A percentile compares a stretch with the other conserved stretches of the same genome.
These are phyloP conservation scores for Areca catechu DNA, from an alignment of 176 grass and related monocot genomes.

Conservation along the genomic window DNA sequence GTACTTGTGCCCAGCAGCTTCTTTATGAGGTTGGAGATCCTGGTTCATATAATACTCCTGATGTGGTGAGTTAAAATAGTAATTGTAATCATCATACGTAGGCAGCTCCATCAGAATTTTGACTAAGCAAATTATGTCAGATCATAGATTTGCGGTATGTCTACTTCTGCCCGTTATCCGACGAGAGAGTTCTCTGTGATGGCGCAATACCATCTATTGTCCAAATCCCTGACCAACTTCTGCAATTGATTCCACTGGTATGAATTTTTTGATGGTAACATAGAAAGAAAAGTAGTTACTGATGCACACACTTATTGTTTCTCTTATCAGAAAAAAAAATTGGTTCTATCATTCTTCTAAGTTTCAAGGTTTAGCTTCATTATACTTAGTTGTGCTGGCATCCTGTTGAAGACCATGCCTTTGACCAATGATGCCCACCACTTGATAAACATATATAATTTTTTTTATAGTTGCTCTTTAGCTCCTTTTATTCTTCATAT, in stretches of 20 bases:
- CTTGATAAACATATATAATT: too few relatives aligned
- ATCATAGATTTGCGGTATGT: conserved; percentile 71
- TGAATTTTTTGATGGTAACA: conserved; percentile 21
- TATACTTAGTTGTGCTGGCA: too few relatives aligned
- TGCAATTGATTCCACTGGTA: conserved; percentile 66
- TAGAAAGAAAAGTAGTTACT: too few relatives aligned
- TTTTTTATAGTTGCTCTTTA: too few relatives aligned
- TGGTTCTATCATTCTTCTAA: too few relatives aligned
- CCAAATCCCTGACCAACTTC: conserved; percentile 53
- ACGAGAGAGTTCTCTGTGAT: conserved; percentile 54
- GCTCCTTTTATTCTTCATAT: too few relatives aligned
- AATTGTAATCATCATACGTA: conserved; percentile 6
- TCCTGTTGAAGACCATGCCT: too few relatives aligned
- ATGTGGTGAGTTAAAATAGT: conserved; percentile 56
- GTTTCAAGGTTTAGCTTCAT: too few relatives aligned
- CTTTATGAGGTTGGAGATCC: conserved; percentile 91
- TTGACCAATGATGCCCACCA: too few relatives aligned
- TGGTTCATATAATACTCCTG: conserved; percentile 80
- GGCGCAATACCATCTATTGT: conserved; percentile 64
- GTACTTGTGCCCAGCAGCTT: conserved; percentile 86
- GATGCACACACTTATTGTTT: too few relatives aligned
- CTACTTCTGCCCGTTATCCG: conserved; percentile 51
- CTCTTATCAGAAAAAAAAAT: too few relatives aligned
- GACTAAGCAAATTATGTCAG: conserved; percentile 38
- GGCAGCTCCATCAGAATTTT: conserved; percentile 2